Evolutionary conservation across 2,329 filamentous ascomycete species (phyloP).

Genomic region (Reticulascus tulasneorum): DNA sequence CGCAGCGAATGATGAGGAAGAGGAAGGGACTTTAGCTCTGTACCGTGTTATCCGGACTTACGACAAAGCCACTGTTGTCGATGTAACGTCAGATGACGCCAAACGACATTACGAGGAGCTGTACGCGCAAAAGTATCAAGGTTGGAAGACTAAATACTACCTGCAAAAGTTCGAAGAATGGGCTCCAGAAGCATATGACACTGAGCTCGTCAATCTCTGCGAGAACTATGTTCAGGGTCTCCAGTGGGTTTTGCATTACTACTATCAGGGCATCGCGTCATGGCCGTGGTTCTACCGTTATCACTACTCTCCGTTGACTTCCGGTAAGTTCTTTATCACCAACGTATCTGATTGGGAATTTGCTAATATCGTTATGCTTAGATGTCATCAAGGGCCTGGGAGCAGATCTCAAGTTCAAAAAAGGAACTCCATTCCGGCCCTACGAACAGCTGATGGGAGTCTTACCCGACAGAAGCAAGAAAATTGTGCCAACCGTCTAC

Average conservation of each 20-base stretch:
- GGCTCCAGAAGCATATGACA: constrained; percentile 69
- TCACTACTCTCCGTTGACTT: constrained; percentile 97
- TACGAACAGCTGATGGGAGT: constrained; percentile 99
- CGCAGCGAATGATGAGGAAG: constrained; percentile 68
- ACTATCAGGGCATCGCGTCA: constrained; percentile 93
- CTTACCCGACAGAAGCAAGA: constrained; percentile 93
- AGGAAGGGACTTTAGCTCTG: constrained; percentile 82
- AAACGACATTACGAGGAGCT: constrained; percentile 75
- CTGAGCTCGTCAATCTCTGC: constrained; percentile 74
- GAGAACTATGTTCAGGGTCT: constrained; percentile 97
- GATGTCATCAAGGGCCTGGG: constrained; percentile 86
- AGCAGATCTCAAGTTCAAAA: constrained; percentile 85
- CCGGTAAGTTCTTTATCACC: constrained; percentile 45
- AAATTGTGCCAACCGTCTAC: constrained; percentile 84
- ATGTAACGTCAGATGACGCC: constrained; percentile 73
- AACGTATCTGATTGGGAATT: constrained; percentile 41
- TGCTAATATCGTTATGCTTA: constrained; percentile 28
- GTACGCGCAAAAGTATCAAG: constrained; percentile 84
- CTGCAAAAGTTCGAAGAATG: constrained; percentile 82
- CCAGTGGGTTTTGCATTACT: constrained; percentile 98
- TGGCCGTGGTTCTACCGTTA: constrained; percentile 99
- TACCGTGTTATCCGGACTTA: constrained; percentile 84
- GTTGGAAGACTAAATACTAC: constrained; percentile 96
- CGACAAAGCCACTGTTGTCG: constrained; percentile 82
- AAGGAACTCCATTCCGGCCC: constrained; percentile 91